Evolutionary conservation across 331 rosid species (phyloP), one percentile per base, ranked within the genome.

Genomic region (Rosa hybrid): DNA sequence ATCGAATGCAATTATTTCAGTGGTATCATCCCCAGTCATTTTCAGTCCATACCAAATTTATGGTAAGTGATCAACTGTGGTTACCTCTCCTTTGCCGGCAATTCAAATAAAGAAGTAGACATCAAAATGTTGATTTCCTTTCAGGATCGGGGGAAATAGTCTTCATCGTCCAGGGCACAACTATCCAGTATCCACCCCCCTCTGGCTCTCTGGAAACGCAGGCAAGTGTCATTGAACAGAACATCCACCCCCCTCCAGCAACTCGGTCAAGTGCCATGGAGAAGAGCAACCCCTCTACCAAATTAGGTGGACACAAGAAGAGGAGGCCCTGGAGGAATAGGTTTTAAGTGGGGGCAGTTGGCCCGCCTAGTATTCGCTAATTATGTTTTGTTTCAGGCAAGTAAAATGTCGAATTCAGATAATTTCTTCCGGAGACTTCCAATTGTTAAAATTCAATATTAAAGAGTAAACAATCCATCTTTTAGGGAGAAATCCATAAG

Each of bases 131-230:
- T 83, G 56, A 50, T 54, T 78, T 83, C 53, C 73, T 83, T 34
- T 71, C 72, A 94, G 98, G 97, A 84, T 94, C 80, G 92, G 94
- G 74, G 94, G 93, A 70, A 94, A 94, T 77, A 86, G 45, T 80
- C 89, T 94, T 80, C 86, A 80, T 72, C 71, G 49, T 17, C 72
- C 72, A 71, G 68, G 75, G 57, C 86, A 46, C 16, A 77, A 81
- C 86, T 81, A 89, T 68, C 90, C 88, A 73, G 86, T 81, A 89
- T 68, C 90, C 88, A 73, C 88, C 92, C n/a, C 80, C 91, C 30
- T 27, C 30, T 27, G 30, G 30, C 30, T 27, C 97, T 60, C 77
- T 88, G 81, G 92, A 89, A 49, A 79, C 73, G 1, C 72, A 63
- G 60, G 80, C 64, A 49, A 45, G 82, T 84, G 63, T 89, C 16